Conservation (phyloP, 768 basidiomycete genomes). For the Lactarius pseudohatsudake region DNA sequence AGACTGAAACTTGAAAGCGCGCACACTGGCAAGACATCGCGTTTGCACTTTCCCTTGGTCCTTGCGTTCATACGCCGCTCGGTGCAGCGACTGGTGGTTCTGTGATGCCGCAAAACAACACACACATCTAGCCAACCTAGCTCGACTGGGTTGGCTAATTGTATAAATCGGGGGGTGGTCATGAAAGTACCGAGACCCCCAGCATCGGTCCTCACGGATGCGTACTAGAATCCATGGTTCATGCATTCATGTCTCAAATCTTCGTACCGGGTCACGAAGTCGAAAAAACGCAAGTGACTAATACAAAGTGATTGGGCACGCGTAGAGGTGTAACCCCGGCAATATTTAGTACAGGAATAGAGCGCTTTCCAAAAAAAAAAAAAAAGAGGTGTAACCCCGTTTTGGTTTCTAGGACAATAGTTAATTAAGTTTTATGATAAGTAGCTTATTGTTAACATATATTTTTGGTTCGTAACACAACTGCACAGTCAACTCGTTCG, state of each 20-base stretch:
- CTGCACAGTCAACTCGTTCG: background rate
- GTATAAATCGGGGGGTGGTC: conserved; percentile 33
- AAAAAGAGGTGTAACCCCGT: no score
- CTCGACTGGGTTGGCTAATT: conserved; percentile 51
- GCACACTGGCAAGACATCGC: conserved; percentile 38
- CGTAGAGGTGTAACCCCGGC: no score
- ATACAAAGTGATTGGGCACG: no score
- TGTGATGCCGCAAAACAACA: conserved; percentile 74
- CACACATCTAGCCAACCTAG: conserved; percentile 53
- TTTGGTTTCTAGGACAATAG: background rate
- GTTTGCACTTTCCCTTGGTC: conserved; percentile 53
- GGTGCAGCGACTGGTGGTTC: conserved; percentile 72
- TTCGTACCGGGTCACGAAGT: conserved; percentile 63
- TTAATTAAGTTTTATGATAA: conserved; percentile 2
- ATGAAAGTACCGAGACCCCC: conserved; percentile 9
- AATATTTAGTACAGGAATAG: no score
- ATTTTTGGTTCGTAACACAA: background rate
- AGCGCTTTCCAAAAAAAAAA: no score
- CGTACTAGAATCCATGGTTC: conserved; percentile 63
- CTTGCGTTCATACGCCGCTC: conserved; percentile 16
- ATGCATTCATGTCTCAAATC: conserved; percentile 70
- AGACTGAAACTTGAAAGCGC: background rate
- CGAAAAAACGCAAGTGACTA: conserved; percentile 25
- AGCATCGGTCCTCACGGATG: conserved; percentile 70
- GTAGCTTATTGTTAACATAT: background rate